Base-by-base conservation (phyloP, 2,329 filamentous ascomycete species). In the Aureobasidium pullulans region DNA sequence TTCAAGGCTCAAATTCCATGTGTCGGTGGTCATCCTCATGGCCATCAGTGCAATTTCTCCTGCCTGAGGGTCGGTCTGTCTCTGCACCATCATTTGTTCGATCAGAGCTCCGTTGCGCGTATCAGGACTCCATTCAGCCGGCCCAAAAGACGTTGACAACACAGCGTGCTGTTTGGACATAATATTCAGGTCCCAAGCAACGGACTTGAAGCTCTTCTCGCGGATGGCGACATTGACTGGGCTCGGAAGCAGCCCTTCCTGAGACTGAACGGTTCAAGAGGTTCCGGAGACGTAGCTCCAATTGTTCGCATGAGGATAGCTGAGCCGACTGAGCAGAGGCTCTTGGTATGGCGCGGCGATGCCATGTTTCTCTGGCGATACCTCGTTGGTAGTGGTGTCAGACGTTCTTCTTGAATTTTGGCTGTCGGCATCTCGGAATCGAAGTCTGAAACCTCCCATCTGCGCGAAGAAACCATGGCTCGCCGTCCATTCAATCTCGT, bases 391-490 rank as follows among this genome's bases (percentile, higher is more conserved):
- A 16, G 16, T 16, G 13, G 16, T 11, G 11, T 9, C 31, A 3
- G 36, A 52, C 11, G 19, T 52, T 13, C 34, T 16, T 31, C 36
- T 11, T 2, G 6, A 28, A 6, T 16, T 34, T 40, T 31, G 48
- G 11, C 34, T 13, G n/a, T 52, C 48, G 31, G 29, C 19, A 4
- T 31, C 40, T n/a, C 28, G 11, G 5, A 56, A 56, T n/a, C 40
- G 28, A 28, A 56, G 37, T 19, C 31, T 32, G 29, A 56, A 56
- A 10, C 52, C 52, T 19, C 39, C 52, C 52, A 56, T 56, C 6
- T 56, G 37, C 28, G 52, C 52, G 19, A 52, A 52, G 29, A 56
- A 56, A 10, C 39, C 40, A 44, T 56, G 52, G 13, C 39, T 56
- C 4, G 40, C n/a, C 19, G 52, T 44, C 52, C 52, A 56, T 3